A percentile compares a stretch with the other conserved stretches of the same genome.
Conservation (phyloP, 257 asterid genomes). For the Primulina eburnea region DNA sequence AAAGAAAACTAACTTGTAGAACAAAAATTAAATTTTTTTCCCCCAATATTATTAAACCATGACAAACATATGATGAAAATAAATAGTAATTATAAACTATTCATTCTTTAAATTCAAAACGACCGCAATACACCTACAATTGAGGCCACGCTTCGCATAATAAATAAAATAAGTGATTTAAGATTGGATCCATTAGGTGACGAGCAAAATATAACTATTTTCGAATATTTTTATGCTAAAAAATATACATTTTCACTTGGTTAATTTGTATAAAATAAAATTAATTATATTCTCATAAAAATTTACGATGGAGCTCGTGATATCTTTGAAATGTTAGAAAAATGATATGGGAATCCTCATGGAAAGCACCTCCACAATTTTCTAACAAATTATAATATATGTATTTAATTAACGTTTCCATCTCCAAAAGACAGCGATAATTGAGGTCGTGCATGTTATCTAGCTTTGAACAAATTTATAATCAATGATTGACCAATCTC, state of each 20-base stretch:
- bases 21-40: background rate
- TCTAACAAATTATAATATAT: too few species aligned
- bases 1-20: too few species aligned
- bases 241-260: background rate
- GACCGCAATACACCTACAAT: too few species aligned
- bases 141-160: background rate
- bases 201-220: background rate
- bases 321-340: background rate
- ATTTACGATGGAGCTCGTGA: background rate
- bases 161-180: too few species aligned
- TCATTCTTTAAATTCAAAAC: too few species aligned
- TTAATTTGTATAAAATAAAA: too few species aligned
- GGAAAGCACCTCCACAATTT: background rate
- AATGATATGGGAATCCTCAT: background rate
- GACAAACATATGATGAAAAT: too few species aligned
- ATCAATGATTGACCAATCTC: constrained; percentile 16
- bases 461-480: constrained; percentile 12
- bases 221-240: too few species aligned
- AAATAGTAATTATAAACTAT: too few species aligned
- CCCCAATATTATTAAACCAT: too few species aligned
- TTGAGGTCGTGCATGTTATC: constrained; percentile 30
- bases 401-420: background rate
- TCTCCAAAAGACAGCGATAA: constrained; percentile 25
- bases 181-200: background rate
- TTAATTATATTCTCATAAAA: too few species aligned